These are phyloP conservation scores for Didymella sp. DNA, from an alignment of 2,329 filamentous ascomycete species.

Conservation along the genomic window DNA sequence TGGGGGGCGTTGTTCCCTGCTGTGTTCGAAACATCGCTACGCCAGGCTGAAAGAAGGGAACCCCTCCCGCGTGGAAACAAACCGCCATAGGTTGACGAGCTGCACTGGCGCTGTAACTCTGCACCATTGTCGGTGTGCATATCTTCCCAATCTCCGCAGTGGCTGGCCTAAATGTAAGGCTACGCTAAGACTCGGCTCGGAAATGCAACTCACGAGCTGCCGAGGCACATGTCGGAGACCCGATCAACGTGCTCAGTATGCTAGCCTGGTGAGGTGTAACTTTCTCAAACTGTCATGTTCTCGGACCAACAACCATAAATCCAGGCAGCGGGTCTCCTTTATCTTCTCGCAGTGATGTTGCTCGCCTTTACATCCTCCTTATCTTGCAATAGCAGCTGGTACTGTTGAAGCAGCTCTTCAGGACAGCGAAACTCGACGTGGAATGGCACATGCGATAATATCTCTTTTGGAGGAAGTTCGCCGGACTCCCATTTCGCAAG, in stretches of 20 bases:
- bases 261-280: background rate
- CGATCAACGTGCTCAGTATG: background rate
- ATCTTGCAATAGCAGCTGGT: constrained; percentile 18
- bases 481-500: constrained; percentile 17
- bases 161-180: constrained; percentile 7
- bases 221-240: constrained; percentile 10
- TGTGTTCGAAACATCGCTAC: constrained; percentile 8
- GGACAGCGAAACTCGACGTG: constrained; percentile 42
- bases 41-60: constrained; percentile 8
- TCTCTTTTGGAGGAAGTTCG: constrained; percentile 23
- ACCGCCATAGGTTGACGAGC: background rate
- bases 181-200: constrained; percentile 7
- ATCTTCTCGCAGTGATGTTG: background rate
- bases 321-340: background rate
- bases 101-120: constrained; percentile 3
- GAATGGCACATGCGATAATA: constrained; percentile 34
- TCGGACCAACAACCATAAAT: background rate
- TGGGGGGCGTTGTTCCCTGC: background rate
- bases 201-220: constrained; percentile 5
- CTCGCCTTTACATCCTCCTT: constrained; percentile 1
- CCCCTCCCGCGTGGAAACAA: background rate
- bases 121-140: constrained; percentile 6
- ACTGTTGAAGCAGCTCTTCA: constrained; percentile 29
- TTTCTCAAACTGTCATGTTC: background rate
- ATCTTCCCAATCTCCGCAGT: constrained; percentile 3